Evolutionary conservation across 2,329 filamentous ascomycete genomes (phyloP).

Genomic region (Sporothrix mexicana): DNA sequence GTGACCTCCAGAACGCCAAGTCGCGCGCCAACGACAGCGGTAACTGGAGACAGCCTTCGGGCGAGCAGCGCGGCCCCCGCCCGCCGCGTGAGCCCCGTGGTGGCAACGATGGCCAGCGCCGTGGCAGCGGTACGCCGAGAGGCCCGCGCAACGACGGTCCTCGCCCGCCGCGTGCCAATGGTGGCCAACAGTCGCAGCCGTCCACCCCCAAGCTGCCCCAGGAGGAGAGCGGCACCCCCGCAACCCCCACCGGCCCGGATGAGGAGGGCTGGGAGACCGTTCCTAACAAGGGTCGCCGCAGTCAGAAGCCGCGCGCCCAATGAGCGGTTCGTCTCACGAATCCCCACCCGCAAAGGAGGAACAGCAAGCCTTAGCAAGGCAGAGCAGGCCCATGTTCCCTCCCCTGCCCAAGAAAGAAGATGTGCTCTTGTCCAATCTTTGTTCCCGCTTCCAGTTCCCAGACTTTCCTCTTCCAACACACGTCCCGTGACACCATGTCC

Average conservation of each 20-base stretch:
- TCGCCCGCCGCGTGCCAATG: conserved; percentile 56
- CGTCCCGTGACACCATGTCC: neutral
- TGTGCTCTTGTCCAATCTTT: neutral
- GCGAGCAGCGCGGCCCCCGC: conserved; percentile 51
- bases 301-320: conserved; percentile 39
- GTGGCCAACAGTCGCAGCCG: conserved; percentile 44
- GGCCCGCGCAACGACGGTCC: conserved; percentile 54
- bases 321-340: conserved; percentile 4
- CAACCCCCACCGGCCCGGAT: conserved; percentile 43
- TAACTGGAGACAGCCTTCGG: conserved; percentile 64
- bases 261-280: conserved; percentile 72
- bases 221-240: conserved; percentile 42
- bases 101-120: conserved; percentile 46
- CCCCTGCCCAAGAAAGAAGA: neutral
- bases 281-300: conserved; percentile 49
- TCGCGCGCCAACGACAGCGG: conserved; percentile 63
- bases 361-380: conserved; percentile 10
- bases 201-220: conserved; percentile 42
- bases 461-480: neutral
- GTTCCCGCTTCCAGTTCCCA: neutral
- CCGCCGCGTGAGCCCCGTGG: conserved; percentile 43
- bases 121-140: conserved; percentile 47
- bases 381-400: conserved; percentile 13
- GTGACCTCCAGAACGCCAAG: conserved; percentile 57
- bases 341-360: conserved; percentile 12